These are phyloP conservation scores for Ampelomyces quisqualis DNA, from an alignment of 2,329 filamentous ascomycete species.

Conservation along the genomic window DNA sequence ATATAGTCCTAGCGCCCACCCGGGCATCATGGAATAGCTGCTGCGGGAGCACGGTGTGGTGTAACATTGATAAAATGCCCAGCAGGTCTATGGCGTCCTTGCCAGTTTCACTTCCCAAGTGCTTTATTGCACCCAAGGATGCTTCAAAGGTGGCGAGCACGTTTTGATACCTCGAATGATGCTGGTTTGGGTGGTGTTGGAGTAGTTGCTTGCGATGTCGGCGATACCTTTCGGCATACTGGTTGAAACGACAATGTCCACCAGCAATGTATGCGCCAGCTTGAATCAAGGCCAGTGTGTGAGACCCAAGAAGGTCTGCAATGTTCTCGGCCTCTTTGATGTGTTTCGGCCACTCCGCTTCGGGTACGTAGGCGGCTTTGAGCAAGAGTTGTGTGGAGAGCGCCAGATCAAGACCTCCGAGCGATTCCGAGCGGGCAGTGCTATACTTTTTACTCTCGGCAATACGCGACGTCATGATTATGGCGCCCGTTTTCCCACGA, in stretches of 20 bases:
- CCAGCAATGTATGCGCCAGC: constrained; percentile 31
- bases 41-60: constrained; percentile 27
- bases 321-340: constrained; percentile 10
- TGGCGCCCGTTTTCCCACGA: constrained; percentile 10
- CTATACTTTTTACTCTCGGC: constrained; percentile 12
- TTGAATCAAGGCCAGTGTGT: constrained; percentile 32
- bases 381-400: constrained; percentile 17
- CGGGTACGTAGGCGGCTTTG: constrained; percentile 12
- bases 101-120: constrained; percentile 10
- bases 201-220: constrained; percentile 30
- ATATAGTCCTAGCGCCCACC: constrained; percentile 3
- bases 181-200: constrained; percentile 26
- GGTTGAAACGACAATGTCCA: constrained; percentile 23
- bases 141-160: constrained; percentile 44
- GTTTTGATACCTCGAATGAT: constrained; percentile 36
- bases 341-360: constrained; percentile 2
- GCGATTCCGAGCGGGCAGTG: constrained; percentile 9
- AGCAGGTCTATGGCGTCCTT: constrained; percentile 35
- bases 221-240: constrained; percentile 26
- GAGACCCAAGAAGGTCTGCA: constrained; percentile 14
- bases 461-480: constrained; percentile 25
- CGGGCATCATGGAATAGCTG: constrained; percentile 36
- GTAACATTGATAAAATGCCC: constrained; percentile 30
- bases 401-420: constrained; percentile 14
- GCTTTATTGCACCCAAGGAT: constrained; percentile 26